Conservation (phyloP, 345 rosid genomes). For the Raphanus raphanistrum region DNA sequence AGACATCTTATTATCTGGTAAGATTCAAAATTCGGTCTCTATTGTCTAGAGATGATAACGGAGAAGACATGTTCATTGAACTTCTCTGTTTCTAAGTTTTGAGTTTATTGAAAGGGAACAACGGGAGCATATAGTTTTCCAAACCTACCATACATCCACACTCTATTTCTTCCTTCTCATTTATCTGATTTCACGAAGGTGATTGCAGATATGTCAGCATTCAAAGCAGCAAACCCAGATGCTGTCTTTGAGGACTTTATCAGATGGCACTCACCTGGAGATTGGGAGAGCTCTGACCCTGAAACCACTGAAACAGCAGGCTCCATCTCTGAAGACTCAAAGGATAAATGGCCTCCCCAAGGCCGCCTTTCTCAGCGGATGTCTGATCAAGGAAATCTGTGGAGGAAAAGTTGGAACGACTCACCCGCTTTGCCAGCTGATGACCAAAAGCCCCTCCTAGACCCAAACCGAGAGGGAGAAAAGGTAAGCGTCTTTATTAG, state of each 20-base stretch:
- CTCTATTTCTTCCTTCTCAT: neutral
- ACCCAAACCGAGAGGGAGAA: constrained; percentile 89
- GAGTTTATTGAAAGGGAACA: neutral
- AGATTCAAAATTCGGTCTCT: constrained; percentile 17
- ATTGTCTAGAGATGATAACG: constrained; percentile 7
- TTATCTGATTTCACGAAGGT: constrained; percentile 21
- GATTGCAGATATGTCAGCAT: constrained; percentile 88
- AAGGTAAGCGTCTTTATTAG: constrained; percentile 52
- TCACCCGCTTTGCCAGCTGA: constrained; percentile 71
- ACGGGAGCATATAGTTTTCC: neutral
- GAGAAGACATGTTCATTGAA: constrained; percentile 7
- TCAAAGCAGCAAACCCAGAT: constrained; percentile 97
- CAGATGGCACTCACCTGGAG: constrained; percentile 99
- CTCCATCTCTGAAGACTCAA: constrained; percentile 35
- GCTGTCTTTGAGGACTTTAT: constrained; percentile 95
- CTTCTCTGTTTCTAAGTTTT: constrained; percentile 15
- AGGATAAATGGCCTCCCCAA: constrained; percentile 78
- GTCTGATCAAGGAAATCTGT: constrained; percentile 88
- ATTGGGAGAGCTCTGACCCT: constrained; percentile 63
- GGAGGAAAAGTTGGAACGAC: constrained; percentile 89
- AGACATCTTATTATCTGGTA: constrained; percentile 80
- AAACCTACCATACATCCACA: neutral
- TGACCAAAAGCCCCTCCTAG: constrained; percentile 86
- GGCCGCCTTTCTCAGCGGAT: constrained; percentile 87
- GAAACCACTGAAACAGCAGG: constrained; percentile 42